A percentile compares a stretch with the other conserved stretches of the same genome.
These are phyloP conservation scores for Ricinus communis DNA, from an alignment of 345 rosid species.

Conservation along the genomic window DNA sequence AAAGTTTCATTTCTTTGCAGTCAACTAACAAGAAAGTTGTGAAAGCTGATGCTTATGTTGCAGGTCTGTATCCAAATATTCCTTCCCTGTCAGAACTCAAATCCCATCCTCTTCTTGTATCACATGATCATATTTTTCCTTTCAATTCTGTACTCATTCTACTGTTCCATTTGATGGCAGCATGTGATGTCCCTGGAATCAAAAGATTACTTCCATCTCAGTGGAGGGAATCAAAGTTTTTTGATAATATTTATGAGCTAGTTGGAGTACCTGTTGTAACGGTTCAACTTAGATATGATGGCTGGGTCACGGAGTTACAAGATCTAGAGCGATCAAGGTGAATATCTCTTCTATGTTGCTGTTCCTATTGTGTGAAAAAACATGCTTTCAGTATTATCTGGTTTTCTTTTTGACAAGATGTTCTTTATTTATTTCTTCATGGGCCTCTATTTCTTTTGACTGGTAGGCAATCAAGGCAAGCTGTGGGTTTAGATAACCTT, in stretches of 20 bases:
- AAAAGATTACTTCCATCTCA: constrained; percentile 77
- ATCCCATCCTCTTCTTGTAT: neutral
- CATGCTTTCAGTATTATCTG: neutral
- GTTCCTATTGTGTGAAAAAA: constrained; percentile 1
- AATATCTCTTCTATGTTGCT: constrained; percentile 8
- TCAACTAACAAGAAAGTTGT: constrained; percentile 76
- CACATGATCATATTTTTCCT: neutral
- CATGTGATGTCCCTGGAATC: constrained; percentile 96
- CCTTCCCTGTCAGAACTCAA: no score
- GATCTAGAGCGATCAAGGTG: constrained; percentile 84
- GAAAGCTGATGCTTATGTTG: constrained; percentile 96
- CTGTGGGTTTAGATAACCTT: constrained; percentile 87
- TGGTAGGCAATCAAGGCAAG: constrained; percentile 73
- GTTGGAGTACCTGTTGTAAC: constrained; percentile 93
- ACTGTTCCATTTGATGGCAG: constrained; percentile 38
- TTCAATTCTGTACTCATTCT: neutral
- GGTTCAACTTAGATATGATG: constrained; percentile 90
- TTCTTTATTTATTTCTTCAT: neutral
- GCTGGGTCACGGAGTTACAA: constrained; percentile 94
- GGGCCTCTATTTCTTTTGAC: constrained; percentile 10
- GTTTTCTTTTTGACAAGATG: neutral
- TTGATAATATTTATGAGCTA: constrained; percentile 74
- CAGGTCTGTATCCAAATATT: constrained; percentile 40
- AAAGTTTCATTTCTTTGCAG: constrained; percentile 39
- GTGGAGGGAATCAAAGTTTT: constrained; percentile 80